A percentile compares a stretch with the other conserved stretches of the same genome.
Evolutionary conservation across 2,329 filamentous ascomycete species (phyloP).

Genomic region (Fusarium torreyae): DNA sequence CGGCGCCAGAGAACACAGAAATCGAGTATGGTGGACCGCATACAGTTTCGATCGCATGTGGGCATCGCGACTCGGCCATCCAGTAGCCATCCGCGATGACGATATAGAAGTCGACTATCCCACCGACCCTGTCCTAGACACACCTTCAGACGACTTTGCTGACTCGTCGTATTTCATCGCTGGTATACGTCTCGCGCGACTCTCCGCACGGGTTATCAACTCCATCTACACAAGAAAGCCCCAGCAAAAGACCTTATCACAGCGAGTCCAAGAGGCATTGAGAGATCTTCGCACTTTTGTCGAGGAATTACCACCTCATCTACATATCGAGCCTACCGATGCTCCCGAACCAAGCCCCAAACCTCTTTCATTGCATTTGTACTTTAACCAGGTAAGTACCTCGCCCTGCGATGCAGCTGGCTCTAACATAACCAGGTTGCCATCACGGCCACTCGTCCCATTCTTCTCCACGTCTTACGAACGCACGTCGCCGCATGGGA

Average conservation of each 20-base stretch:
- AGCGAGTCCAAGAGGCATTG: slow-evolving; percentile 53
- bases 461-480: slow-evolving; percentile 54
- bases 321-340: slow-evolving; percentile 51
- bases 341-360: slow-evolving; percentile 44
- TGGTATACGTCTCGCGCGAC: slow-evolving; percentile 57
- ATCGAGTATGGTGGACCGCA: slow-evolving; percentile 61
- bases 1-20: slow-evolving; percentile 57
- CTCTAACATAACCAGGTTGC: slow-evolving; percentile 46
- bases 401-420: accelerated
- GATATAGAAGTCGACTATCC: slow-evolving; percentile 64
- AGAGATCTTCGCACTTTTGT: slow-evolving; percentile 53
- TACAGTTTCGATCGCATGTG: slow-evolving; percentile 64
- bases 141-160: slow-evolving; percentile 51
- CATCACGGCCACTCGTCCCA: slow-evolving; percentile 54
- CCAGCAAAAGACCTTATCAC: slow-evolving; percentile 51
- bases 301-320: slow-evolving; percentile 50
- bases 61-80: slow-evolving; percentile 64
- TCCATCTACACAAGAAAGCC: slow-evolving; percentile 54
- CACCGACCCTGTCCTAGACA: slow-evolving; percentile 51
- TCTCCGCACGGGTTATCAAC: slow-evolving; percentile 49
- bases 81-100: slow-evolving; percentile 63
- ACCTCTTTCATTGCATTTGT: slow-evolving; percentile 53
- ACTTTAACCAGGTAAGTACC: slow-evolving; percentile 51
- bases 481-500: slow-evolving; percentile 50
- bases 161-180: slow-evolving; percentile 54